phyloP scores from a whole-genome alignment of 805 yeast genomes.

The Myxozyma mucilagina region DNA sequence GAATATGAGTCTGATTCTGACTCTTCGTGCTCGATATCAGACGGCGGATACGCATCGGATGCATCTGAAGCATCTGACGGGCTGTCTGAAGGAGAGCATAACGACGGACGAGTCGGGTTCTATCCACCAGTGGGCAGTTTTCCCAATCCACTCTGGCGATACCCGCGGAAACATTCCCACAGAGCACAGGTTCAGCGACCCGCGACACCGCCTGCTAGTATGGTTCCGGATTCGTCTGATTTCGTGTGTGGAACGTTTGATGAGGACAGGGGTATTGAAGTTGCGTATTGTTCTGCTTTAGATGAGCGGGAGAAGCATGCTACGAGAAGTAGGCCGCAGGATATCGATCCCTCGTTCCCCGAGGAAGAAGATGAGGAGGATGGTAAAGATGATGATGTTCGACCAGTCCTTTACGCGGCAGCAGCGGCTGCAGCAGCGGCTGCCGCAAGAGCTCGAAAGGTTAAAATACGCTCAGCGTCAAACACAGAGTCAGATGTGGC shows the following conservation, averaged over 20 bases:
- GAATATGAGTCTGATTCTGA: conserved; percentile 22
- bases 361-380: conserved; percentile 29
- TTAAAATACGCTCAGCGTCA: not conserved
- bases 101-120: not conserved
- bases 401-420: not conserved
- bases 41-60: conserved; percentile 31
- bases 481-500: conserved; percentile 5
- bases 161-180: conserved; percentile 2
- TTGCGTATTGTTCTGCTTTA: conserved; percentile 32
- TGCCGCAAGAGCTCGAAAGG: not conserved
- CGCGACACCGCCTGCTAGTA: conserved; percentile 30
- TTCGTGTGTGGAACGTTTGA: conserved; percentile 36
- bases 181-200: conserved; percentile 23
- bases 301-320: conserved; percentile 21
- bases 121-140: conserved; percentile 5
- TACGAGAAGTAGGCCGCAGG: conserved; percentile 32
- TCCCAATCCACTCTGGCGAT: not conserved
- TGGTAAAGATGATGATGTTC: not conserved
- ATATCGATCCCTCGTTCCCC: conserved; percentile 36
- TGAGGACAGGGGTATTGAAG: conserved; percentile 34
- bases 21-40: conserved; percentile 8
- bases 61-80: conserved; percentile 15
- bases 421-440: conserved; percentile 9
- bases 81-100: not conserved
- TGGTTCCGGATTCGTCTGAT: conserved; percentile 36